Percentiles rank a stretch among this genome's conserved stretches.
Evolutionary conservation across 495 filamentous ascomycete species (phyloP).

Genomic region (Neurospora sublineolata): DNA sequence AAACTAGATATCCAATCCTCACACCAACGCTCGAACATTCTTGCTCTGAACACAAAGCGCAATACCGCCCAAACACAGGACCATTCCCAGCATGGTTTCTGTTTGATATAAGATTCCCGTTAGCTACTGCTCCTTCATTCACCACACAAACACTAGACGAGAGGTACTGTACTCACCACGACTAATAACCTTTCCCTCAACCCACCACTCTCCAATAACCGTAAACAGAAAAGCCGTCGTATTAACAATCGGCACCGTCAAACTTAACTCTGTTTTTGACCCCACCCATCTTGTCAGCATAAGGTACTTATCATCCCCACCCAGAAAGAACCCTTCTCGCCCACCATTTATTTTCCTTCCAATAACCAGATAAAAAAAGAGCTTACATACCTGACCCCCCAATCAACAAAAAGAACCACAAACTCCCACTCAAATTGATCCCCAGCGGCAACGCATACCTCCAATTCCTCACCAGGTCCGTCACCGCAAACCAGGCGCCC

Average conservation of each 20-base stretch:
- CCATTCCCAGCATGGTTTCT: conserved; percentile 89
- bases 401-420: conserved; percentile 96
- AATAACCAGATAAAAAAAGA: no score
- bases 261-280: conserved; percentile 57
- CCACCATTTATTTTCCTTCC: background rate
- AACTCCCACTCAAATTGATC: conserved; percentile 83
- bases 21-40: conserved; percentile 1
- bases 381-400: conserved; percentile 42
- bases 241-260: conserved; percentile 92
- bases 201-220: conserved; percentile 89
- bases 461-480: conserved; percentile 69
- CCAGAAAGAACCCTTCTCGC: no score
- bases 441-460: conserved; percentile 76
- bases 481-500: conserved; percentile 55
- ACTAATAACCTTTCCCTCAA: conserved; percentile 78
- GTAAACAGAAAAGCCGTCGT: conserved; percentile 92
- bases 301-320: no score
- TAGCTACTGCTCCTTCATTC: background rate
- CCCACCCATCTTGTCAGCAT: background rate
- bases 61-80: conserved; percentile 69
- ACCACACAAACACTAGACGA: no score
- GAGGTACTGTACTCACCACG: conserved; percentile 44
- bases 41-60: conserved; percentile 73
- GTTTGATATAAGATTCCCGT: background rate
- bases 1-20: background rate